A percentile compares a stretch with the other conserved stretches of the same genome.
Conservation (phyloP, 805 yeast species). For the Zygosaccharomyces bailii region DNA sequence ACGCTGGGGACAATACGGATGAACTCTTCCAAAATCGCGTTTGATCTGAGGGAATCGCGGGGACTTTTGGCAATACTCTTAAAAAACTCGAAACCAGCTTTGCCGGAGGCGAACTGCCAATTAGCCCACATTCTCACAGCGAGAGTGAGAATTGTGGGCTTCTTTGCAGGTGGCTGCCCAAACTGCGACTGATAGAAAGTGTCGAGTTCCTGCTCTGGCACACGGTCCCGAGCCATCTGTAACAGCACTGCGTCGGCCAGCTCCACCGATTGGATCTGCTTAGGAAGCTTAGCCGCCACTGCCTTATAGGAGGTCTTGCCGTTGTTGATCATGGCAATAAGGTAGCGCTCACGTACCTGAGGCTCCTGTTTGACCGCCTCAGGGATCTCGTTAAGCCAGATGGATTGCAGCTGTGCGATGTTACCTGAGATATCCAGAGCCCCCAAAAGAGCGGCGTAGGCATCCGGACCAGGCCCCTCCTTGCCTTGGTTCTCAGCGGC, state of each 20-base stretch:
- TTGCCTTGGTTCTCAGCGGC: background rate
- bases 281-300: slow-evolving; percentile 18
- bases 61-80: slow-evolving; percentile 21
- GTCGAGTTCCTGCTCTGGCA: slow-evolving; percentile 15
- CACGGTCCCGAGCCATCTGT: slow-evolving; percentile 17
- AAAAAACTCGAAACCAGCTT: slow-evolving; percentile 21
- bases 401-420: slow-evolving; percentile 16
- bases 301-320: slow-evolving; percentile 12
- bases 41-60: slow-evolving; percentile 15
- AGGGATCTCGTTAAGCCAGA: slow-evolving; percentile 31
- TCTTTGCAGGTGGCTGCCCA: slow-evolving; percentile 1
- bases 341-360: slow-evolving; percentile 23
- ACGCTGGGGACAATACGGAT: slow-evolving; percentile 23
- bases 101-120: slow-evolving; percentile 15
- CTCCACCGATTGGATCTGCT: slow-evolving; percentile 18
- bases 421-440: slow-evolving; percentile 25
- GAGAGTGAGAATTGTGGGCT: slow-evolving; percentile 21
- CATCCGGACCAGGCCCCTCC: slow-evolving; percentile 12
- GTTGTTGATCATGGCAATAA: slow-evolving; percentile 16
- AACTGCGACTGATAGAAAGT: slow-evolving; percentile 19
- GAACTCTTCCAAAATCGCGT: slow-evolving; percentile 22
- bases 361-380: slow-evolving; percentile 19
- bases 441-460: slow-evolving; percentile 25
- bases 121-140: slow-evolving; percentile 28
- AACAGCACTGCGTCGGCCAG: slow-evolving; percentile 26